Evolutionary conservation across 345 rosid species (phyloP).

Genomic region (thale cress (Arabidopsis thaliana)): TAIR10.1 NC_003076.8:3569501-3570000

Average conservation of each 20-base stretch:
- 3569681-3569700: conserved; percentile 97
- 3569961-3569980: conserved; percentile 98
- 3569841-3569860: conserved; percentile 96
- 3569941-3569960: conserved; percentile 90
- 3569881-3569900: conserved; percentile 99
- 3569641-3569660: conserved; percentile 73
- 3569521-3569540: conserved; percentile 40
- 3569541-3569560: conserved; percentile 55
- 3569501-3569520: conserved; percentile 37
- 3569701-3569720: conserved; percentile 98
- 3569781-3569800: not conserved
- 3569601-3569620: conserved; percentile 69
- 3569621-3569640: conserved; percentile 74
- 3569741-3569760: not conserved
- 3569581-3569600: conserved; percentile 61
- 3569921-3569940: conserved; percentile 95
- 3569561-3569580: conserved; percentile 57
- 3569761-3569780: not conserved
- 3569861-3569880: conserved; percentile 94
- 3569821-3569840: conserved; percentile 96
- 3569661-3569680: conserved; percentile 99
- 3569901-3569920: conserved; percentile 96
- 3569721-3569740: conserved; percentile 71
- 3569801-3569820: conserved; percentile 52
- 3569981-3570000: conserved; percentile 99